These are phyloP conservation scores for Sordariomycetes sp. DNA, from an alignment of 2,329 filamentous ascomycete species.

Conservation along the genomic window DNA sequence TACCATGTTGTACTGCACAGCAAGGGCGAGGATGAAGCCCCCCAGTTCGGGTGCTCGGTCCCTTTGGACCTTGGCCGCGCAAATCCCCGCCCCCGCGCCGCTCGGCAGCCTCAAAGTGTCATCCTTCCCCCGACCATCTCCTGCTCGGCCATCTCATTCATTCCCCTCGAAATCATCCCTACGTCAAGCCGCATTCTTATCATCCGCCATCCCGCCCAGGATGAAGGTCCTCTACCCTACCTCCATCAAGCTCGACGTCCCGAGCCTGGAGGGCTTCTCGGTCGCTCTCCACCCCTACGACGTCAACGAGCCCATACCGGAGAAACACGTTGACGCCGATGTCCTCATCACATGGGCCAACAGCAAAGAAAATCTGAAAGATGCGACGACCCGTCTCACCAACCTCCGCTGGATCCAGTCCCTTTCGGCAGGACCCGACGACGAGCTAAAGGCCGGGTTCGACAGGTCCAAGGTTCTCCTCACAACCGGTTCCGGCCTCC, in stretches of 20 bases:
- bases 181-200: not conserved
- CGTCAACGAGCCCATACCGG: conserved; percentile 42
- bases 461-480: conserved; percentile 36
- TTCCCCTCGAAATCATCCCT: not conserved
- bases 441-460: conserved; percentile 52
- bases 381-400: conserved; percentile 42
- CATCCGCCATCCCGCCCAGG: conserved; percentile 8
- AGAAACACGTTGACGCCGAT: conserved; percentile 46
- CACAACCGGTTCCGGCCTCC: conserved; percentile 52
- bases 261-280: conserved; percentile 46
- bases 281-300: conserved; percentile 49
- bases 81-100: too few species aligned
- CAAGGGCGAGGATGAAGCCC: too few species aligned
- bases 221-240: conserved; percentile 61
- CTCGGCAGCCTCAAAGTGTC: too few species aligned
- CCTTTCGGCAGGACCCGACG: conserved; percentile 55
- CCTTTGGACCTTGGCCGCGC: too few species aligned
- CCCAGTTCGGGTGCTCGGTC: too few species aligned
- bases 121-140: not conserved
- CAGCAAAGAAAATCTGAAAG: conserved; percentile 43
- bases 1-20: too few species aligned
- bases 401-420: conserved; percentile 56
- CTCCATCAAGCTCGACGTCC: conserved; percentile 44
- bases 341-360: conserved; percentile 54
- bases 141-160: not conserved